Conservation (phyloP, 805 yeast species). For the Kodamaea kakaduensis region DNA sequence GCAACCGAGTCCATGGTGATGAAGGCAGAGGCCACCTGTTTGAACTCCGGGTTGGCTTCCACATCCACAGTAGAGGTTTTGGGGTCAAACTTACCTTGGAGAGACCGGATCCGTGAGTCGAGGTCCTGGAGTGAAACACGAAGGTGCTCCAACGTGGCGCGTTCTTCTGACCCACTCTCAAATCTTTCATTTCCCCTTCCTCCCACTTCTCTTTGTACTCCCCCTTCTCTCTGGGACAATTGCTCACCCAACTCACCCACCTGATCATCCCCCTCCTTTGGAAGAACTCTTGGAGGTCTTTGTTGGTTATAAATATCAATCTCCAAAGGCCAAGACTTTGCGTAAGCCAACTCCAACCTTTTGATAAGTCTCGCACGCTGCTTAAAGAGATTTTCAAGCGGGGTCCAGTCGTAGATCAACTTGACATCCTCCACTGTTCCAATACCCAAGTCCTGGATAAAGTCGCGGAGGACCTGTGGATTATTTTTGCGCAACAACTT, state of each 20-base stretch:
- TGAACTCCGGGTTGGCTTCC: conserved; percentile 27
- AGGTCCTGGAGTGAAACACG: conserved; percentile 33
- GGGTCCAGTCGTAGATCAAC: conserved; percentile 44
- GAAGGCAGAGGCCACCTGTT: conserved; percentile 44
- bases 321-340: conserved; percentile 39
- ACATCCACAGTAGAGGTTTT: conserved; percentile 22
- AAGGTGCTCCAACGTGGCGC: too few species aligned
- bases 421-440: conserved; percentile 52
- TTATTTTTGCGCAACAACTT: conserved; percentile 33
- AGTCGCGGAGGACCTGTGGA: conserved; percentile 41
- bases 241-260: conserved; percentile 6
- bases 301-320: conserved; percentile 35
- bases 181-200: too few species aligned
- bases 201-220: not conserved
- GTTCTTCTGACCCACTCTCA: too few species aligned
- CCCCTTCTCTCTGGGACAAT: not conserved
- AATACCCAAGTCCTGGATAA: conserved; percentile 52
- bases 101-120: conserved; percentile 35
- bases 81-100: conserved; percentile 31
- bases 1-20: conserved; percentile 47
- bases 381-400: conserved; percentile 36
- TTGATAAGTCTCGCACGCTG: conserved; percentile 28
- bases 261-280: conserved; percentile 12
- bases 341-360: conserved; percentile 40
- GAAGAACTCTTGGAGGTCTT: conserved; percentile 32